Base-by-base conservation (phyloP, 257 asterid genomes). In the Petrea volubilis region DNA sequence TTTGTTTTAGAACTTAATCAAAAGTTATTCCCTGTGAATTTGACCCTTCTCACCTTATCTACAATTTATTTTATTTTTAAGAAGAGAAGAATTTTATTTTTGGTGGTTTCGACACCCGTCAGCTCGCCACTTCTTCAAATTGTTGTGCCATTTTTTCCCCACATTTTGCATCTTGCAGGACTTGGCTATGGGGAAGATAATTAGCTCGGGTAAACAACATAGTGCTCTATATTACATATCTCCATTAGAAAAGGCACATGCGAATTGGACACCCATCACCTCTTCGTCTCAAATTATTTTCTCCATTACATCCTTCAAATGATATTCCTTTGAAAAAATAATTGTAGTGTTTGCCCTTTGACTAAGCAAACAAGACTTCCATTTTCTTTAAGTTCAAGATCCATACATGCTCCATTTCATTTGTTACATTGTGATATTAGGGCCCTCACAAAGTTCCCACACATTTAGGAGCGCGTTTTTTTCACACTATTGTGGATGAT, bases 151-250 rank as follows among this genome's bases (percentile, higher is more conserved):
- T 62, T 1, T 27, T 51, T 51, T 53, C 72, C 11, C n/a, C n/a
- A 18, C 21, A 0, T 74, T 66, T 27, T 76, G 28, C 14, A 12
- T 34, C 12, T 21, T 67, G 24, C 61, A 51, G 55, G 72, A 67
- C 72, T 67, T 67, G 61, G 61, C 21, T 49, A 34, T 10, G 29
- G 50, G 60, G 43, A 75, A 75, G 43, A 68, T 36, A 66, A 75
- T 75, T 75, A 52, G 60, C 56, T 60, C 11, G 44, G 56, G 62
- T 55, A 27, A 53, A 18, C 7, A 67, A 33, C 29, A 11, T 2
- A 34, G 4, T 57, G 70, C 64, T 43, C 79, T 74, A 7, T 74
- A 66, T 47, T 66, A 56, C 61, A 43, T 33, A 12, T 2, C 20
- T 21, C 36, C 34, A 11, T 14, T 21, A 13, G 33, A 21, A 24